These are phyloP conservation scores for Pachyrhizus erosus DNA, from an alignment of 306 rosid species.

Conservation along the genomic window DNA sequence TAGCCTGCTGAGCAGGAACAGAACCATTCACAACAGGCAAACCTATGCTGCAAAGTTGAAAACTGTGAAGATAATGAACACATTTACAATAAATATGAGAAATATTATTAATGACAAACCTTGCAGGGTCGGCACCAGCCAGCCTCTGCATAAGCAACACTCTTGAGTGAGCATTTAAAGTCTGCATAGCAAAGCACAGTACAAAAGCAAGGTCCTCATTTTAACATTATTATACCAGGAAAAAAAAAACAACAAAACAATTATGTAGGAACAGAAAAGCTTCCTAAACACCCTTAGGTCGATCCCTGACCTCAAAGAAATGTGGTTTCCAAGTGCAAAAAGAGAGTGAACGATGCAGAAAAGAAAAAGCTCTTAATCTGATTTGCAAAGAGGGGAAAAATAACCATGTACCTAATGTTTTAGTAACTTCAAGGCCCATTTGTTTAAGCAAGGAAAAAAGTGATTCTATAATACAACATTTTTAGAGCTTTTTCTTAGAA, in stretches of 20 bases:
- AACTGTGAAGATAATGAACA: constrained; percentile 19
- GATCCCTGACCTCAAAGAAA: neutral
- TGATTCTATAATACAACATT: neutral
- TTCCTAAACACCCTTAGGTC: neutral
- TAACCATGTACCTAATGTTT: constrained; percentile 1
- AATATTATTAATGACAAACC: constrained; percentile 57
- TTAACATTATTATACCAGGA: neutral
- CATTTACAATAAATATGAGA: neutral
- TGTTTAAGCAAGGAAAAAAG: neutral
- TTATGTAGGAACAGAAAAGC: neutral
- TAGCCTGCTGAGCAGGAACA: constrained; percentile 62
- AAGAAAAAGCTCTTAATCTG: neutral
- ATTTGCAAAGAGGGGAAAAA: neutral
- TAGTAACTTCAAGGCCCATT: neutral
- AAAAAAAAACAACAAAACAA: neutral
- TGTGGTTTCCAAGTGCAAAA: neutral
- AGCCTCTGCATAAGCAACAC: constrained; percentile 93
- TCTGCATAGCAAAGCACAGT: constrained; percentile 54
- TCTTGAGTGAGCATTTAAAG: constrained; percentile 96
- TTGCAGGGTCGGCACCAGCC: constrained; percentile 87
- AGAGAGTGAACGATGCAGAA: neutral
- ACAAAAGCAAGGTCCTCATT: constrained; percentile 19
- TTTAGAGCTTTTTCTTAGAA: neutral
- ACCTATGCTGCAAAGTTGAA: constrained; percentile 70
- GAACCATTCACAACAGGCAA: constrained; percentile 75